These are phyloP conservation scores for Podospora comata DNA, from an alignment of 495 filamentous ascomycete species.

Conservation along the genomic window DNA sequence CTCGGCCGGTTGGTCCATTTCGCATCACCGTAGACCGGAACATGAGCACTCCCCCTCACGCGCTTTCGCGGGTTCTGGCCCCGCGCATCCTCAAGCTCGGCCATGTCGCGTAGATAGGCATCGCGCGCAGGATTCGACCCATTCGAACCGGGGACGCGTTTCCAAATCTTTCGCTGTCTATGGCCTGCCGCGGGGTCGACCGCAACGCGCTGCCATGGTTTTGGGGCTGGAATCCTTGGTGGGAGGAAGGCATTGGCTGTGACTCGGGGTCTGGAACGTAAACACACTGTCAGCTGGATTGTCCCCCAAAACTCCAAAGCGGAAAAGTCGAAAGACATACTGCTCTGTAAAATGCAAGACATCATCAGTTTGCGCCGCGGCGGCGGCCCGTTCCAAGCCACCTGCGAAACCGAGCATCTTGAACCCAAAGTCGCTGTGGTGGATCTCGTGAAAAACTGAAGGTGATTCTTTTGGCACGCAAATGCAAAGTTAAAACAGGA, in stretches of 20 bases:
- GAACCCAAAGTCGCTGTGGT: background rate
- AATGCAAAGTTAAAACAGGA: background rate
- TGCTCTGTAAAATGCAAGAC: conserved; percentile 1
- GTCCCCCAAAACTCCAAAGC: background rate
- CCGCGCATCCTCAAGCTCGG: conserved; percentile 27
- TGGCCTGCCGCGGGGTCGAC: conserved; percentile 22
- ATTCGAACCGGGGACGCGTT: conserved; percentile 28
- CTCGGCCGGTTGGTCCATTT: conserved; percentile 21
- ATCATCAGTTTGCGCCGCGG: background rate
- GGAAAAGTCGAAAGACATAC: conserved; percentile 8
- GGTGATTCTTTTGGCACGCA: background rate
- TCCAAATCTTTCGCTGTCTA: conserved; percentile 32
- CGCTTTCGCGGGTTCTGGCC: conserved; percentile 28
- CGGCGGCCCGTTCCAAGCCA: conserved; percentile 7
- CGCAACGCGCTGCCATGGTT: conserved; percentile 34
- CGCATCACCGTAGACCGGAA: conserved; percentile 24
- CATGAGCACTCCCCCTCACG: conserved; percentile 19
- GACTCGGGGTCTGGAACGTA: conserved; percentile 21
- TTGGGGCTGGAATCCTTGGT: conserved; percentile 18
- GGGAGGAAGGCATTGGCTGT: conserved; percentile 27
- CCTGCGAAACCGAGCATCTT: conserved; percentile 11
- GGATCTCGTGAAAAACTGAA: background rate
- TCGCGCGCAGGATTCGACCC: background rate
- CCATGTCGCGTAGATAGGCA: conserved; percentile 19
- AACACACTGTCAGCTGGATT: background rate